Evolutionary conservation across 768 basidiomycete species (phyloP).

Genomic region (Obba rivulosa): DNA sequence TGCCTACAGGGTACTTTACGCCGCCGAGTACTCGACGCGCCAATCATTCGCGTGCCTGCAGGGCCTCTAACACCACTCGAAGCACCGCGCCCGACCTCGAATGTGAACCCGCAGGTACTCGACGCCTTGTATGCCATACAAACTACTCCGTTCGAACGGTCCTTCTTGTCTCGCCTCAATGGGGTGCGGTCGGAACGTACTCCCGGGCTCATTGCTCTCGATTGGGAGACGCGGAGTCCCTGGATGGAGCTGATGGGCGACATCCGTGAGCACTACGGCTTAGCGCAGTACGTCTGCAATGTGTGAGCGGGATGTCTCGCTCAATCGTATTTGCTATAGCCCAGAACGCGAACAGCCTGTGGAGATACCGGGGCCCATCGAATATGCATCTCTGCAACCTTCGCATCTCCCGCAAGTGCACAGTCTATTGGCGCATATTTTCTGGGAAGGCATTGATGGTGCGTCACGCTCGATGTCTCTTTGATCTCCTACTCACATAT

Average conservation of each 20-base stretch:
- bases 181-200: slow-evolving; percentile 31
- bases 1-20: slow-evolving; percentile 5
- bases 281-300: slow-evolving; percentile 49
- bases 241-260: slow-evolving; percentile 78
- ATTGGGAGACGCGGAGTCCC: slow-evolving; percentile 67
- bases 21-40: slow-evolving; percentile 2
- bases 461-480: slow-evolving; percentile 9
- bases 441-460: slow-evolving; percentile 81
- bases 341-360: slow-evolving; percentile 44
- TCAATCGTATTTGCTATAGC: slow-evolving; percentile 29
- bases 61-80: slow-evolving; percentile 32
- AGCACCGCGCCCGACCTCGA: slow-evolving; percentile 19
- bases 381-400: slow-evolving; percentile 53
- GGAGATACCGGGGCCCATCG: slow-evolving; percentile 48
- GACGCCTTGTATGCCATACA: slow-evolving; percentile 50
- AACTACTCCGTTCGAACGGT: slow-evolving; percentile 60
- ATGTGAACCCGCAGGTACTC: slow-evolving; percentile 31
- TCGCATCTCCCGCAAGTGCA: slow-evolving; percentile 67
- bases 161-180: slow-evolving; percentile 61
- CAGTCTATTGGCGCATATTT: slow-evolving; percentile 58
- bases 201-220: slow-evolving; percentile 46
- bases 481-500: neutral
- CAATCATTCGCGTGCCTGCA: neutral
- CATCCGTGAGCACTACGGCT: slow-evolving; percentile 55
- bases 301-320: neutral